Conservation (phyloP, 192 early-diverging fungal genomes). For the Funneliformis mosseae region DNA sequence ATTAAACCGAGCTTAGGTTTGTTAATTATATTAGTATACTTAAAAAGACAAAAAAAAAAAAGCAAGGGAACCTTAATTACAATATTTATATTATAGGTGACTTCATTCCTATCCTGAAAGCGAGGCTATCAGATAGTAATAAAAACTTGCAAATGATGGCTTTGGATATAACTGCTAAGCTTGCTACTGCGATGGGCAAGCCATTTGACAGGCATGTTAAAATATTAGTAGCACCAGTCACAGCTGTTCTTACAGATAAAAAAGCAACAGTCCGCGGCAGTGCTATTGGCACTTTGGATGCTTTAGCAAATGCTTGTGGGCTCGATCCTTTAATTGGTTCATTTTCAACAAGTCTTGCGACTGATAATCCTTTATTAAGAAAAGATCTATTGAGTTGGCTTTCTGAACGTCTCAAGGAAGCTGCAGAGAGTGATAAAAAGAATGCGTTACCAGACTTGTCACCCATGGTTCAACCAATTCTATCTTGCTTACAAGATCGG, state of each 20-base stretch:
- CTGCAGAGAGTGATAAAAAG: conserved; percentile 42
- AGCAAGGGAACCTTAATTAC: neutral
- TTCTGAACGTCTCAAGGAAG: conserved; percentile 58
- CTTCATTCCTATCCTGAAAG: conserved; percentile 78
- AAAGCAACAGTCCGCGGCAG: conserved; percentile 85
- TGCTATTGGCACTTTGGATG: conserved; percentile 73
- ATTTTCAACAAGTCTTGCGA: conserved; percentile 64
- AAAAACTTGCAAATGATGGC: conserved; percentile 83
- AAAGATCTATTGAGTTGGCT: conserved; percentile 89
- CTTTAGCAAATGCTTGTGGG: conserved; percentile 66
- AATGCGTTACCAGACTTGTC: conserved; percentile 61
- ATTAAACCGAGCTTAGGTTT: conserved; percentile 75
- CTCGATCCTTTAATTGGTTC: conserved; percentile 73
- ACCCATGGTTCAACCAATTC: conserved; percentile 65
- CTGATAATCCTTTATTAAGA: conserved; percentile 84
- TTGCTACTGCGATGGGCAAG: conserved; percentile 84
- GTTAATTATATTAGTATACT: neutral
- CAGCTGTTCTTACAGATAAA: conserved; percentile 81
- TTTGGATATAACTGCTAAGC: conserved; percentile 74
- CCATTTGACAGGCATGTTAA: conserved; percentile 80
- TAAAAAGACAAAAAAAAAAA: neutral
- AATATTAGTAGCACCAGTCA: conserved; percentile 68
- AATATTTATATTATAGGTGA: conserved; percentile 53
- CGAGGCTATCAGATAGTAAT: conserved; percentile 86
- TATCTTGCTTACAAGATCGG: conserved; percentile 87